Conservation (phyloP, 345 rosid species). For the Dipteronia sinensis region DNA sequence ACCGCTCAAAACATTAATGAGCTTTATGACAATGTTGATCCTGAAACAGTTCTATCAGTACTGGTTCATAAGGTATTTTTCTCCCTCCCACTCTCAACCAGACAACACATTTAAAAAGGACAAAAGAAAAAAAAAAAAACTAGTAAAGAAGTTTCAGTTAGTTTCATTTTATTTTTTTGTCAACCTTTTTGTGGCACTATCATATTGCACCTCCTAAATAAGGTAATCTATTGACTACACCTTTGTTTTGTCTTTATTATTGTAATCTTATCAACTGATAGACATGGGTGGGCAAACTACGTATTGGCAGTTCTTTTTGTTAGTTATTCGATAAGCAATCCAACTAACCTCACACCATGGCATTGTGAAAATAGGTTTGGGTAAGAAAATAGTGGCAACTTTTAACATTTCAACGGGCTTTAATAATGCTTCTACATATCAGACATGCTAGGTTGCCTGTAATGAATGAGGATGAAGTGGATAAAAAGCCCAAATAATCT, state of each 20-base stretch:
- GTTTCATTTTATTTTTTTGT: constrained; percentile 1
- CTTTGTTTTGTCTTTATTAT: not conserved
- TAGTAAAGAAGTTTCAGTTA: not conserved
- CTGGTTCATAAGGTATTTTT: constrained; percentile 88
- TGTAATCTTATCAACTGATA: not conserved
- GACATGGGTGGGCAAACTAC: not conserved
- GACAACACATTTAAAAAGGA: not conserved
- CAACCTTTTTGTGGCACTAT: not conserved
- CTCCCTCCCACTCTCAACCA: not conserved
- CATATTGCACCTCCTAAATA: not conserved
- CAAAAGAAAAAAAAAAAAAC: not conserved
- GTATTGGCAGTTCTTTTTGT: not conserved
- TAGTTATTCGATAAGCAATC: not conserved
- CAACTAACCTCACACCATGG: not conserved
- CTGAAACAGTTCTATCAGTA: constrained; percentile 79
- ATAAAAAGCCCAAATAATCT: not conserved
- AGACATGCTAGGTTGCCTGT: not conserved
- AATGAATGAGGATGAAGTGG: not conserved
- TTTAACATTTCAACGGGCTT: not conserved
- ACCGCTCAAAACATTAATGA: constrained; percentile 74
- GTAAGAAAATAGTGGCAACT: not conserved
- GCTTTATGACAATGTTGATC: constrained; percentile 82
- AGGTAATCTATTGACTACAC: not conserved
- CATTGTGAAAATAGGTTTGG: not conserved
- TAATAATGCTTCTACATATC: not conserved